A percentile compares a stretch with the other conserved stretches of the same genome.
phyloP scores from a whole-genome alignment of 2,329 filamentous ascomycete genomes.

The Fusarium sp. region DNA sequence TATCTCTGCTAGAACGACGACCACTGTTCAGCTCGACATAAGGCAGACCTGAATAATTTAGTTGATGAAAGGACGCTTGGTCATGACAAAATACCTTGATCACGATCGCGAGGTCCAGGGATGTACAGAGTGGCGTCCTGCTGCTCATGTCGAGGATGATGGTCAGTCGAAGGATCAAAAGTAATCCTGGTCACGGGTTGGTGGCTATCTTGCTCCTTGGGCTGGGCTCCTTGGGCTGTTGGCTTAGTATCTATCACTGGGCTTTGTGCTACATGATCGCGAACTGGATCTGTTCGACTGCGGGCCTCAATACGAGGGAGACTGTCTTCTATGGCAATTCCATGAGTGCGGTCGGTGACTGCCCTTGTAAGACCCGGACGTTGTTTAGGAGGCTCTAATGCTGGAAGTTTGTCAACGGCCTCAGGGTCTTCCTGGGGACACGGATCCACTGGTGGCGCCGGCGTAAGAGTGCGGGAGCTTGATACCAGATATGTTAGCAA shows the following conservation, averaged over 20 bases:
- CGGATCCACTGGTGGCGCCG: slow-evolving; percentile 5
- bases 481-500: slow-evolving; percentile 2
- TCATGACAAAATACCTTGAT: slow-evolving; percentile 37
- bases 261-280: slow-evolving; percentile 1
- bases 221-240: slow-evolving; percentile 5
- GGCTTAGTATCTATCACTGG: background rate
- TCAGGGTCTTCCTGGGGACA: slow-evolving; percentile 27
- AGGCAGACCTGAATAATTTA: slow-evolving; percentile 41
- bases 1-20: slow-evolving; percentile 37
- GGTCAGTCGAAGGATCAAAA: slow-evolving; percentile 45
- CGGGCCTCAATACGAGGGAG: slow-evolving; percentile 27
- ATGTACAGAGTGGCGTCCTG: slow-evolving; percentile 47
- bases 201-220: background rate
- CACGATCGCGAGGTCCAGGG: slow-evolving; percentile 49
- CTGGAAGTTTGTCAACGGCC: slow-evolving; percentile 4
- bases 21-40: slow-evolving; percentile 43
- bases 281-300: slow-evolving; percentile 26
- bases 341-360: slow-evolving; percentile 17
- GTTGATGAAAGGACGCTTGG: background rate
- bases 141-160: slow-evolving; percentile 43
- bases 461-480: slow-evolving; percentile 34
- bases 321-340: background rate
- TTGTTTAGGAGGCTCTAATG: background rate
- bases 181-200: slow-evolving; percentile 39
- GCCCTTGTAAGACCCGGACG: slow-evolving; percentile 14